Evolutionary conservation across 1,139 yeast species (phyloP).

Genomic region (Geotrichum candidum): DNA sequence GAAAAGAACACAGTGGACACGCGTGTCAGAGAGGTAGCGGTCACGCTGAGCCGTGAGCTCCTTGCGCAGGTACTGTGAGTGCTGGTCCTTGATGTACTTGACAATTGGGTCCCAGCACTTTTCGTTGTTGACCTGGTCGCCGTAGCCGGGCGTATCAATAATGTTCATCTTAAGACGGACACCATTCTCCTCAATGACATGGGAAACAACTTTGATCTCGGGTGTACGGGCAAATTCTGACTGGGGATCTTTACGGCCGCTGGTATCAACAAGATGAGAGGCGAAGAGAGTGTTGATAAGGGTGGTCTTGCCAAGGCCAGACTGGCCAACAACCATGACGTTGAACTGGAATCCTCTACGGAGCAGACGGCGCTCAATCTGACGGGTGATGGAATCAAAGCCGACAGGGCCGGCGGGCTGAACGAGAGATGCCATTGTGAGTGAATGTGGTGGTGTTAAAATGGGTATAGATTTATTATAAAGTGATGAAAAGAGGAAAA

Average conservation of each 20-base stretch:
- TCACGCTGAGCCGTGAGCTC: conserved; percentile 97
- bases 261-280: conserved; percentile 65
- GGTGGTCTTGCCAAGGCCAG: conserved; percentile 93
- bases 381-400: conserved; percentile 91
- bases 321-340: conserved; percentile 85
- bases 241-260: conserved; percentile 58
- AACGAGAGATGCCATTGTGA: conserved; percentile 14
- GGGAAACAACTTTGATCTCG: conserved; percentile 72
- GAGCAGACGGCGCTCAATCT: conserved; percentile 85
- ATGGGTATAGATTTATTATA: background rate
- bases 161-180: conserved; percentile 80
- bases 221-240: conserved; percentile 84
- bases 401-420: conserved; percentile 58
- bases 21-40: conserved; percentile 72
- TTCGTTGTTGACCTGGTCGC: conserved; percentile 93
- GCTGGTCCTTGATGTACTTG: conserved; percentile 94
- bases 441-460: background rate
- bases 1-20: conserved; percentile 90
- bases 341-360: conserved; percentile 94
- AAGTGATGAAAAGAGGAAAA: background rate
- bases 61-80: conserved; percentile 84
- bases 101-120: conserved; percentile 95
- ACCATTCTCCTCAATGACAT: conserved; percentile 70
- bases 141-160: conserved; percentile 96
- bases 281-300: conserved; percentile 85